phyloP scores from a whole-genome alignment of 192 early-diverging fungal species.

The Coemansia sp. region DNA sequence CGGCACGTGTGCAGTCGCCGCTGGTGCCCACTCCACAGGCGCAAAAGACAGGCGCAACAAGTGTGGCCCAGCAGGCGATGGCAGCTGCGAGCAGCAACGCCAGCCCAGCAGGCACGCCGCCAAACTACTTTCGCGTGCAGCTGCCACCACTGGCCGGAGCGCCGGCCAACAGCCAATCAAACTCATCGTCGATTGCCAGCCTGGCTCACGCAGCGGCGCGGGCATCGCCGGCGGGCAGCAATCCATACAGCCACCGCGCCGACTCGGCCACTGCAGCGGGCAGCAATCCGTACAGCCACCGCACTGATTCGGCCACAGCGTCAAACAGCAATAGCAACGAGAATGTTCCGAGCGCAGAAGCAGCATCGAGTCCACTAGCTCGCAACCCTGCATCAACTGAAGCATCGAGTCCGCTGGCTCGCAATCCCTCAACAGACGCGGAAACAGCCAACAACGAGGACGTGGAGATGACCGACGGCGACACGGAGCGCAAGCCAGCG shows the following conservation, averaged over 20 bases:
- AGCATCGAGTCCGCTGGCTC: conserved; percentile 15
- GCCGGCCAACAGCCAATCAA: conserved; percentile 23
- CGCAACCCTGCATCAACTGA: not conserved
- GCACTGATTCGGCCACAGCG: conserved; percentile 8
- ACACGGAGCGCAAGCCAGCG: conserved; percentile 21
- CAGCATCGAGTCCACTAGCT: conserved; percentile 17
- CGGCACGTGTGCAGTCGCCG: conserved; percentile 39
- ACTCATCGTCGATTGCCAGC: conserved; percentile 46
- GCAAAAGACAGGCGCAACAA: not conserved
- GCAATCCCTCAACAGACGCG: not conserved
- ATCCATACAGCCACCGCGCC: conserved; percentile 46
- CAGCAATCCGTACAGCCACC: conserved; percentile 48
- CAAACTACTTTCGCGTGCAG: conserved; percentile 52
- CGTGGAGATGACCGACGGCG: conserved; percentile 17
- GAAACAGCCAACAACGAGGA: not conserved
- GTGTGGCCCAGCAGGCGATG: not conserved
- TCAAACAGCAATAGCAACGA: conserved; percentile 5
- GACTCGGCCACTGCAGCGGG: conserved; percentile 1
- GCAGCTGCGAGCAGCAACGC: not conserved
- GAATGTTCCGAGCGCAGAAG: not conserved
- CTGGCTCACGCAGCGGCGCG: conserved; percentile 33
- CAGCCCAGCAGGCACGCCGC: conserved; percentile 41
- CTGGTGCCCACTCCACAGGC: conserved; percentile 19
- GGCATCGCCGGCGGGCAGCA: conserved; percentile 19
- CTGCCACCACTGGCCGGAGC: conserved; percentile 44